Base-by-base conservation (phyloP, 2,329 filamentous ascomycete genomes). In the Colletotrichum endophyticum region DNA sequence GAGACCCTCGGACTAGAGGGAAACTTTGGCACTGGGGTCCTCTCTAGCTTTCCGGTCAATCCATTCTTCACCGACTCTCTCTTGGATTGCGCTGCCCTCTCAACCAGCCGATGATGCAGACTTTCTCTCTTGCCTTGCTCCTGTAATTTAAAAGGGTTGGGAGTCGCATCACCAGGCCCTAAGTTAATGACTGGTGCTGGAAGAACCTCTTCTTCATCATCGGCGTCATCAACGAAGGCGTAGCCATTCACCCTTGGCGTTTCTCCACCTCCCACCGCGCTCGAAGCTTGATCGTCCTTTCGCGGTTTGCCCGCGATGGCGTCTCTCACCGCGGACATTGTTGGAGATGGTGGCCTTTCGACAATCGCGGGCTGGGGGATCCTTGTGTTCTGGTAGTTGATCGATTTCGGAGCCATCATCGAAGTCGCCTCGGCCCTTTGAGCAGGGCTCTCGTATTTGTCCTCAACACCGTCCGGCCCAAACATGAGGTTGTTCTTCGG, bases 231-330 rank as follows among this genome's bases (percentile, higher is more conserved):
- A 44, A 99, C 96, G 84, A 98, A 99, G 0, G 95, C 92, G 83
- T 98, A 99, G 2, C 97, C 97, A 78, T 98, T 98, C 1, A 99
- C 95, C 3, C 95, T 91, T 1, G 96, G 97, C 0, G 96, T 99
- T 84, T 98, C 96, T 74, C 89, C 90, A 19, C 93, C 94, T 2
- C 88, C 88, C 12, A 87, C 83, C 6, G 84, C 87, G 8, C 81
- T 87, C 0, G 91, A 91, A 79, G 95, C 93, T 15, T 92, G 91
- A 28, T 93, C 91, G 11, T 89, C 90, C 3, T 89, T 86, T 11
- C 92, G 90, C 6, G 94, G 92, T 9, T 89, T 91, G 12, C 96
- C 95, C 2, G 94, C 92, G 72, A 98, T 95, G 11, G 96, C 96
- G 80, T 96, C 95, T 78, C 94, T 92, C 27, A 98, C 91, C 2